These are phyloP conservation scores for Linnemannia schmuckeri DNA, from an alignment of 192 early-diverging fungal species.

Conservation along the genomic window DNA sequence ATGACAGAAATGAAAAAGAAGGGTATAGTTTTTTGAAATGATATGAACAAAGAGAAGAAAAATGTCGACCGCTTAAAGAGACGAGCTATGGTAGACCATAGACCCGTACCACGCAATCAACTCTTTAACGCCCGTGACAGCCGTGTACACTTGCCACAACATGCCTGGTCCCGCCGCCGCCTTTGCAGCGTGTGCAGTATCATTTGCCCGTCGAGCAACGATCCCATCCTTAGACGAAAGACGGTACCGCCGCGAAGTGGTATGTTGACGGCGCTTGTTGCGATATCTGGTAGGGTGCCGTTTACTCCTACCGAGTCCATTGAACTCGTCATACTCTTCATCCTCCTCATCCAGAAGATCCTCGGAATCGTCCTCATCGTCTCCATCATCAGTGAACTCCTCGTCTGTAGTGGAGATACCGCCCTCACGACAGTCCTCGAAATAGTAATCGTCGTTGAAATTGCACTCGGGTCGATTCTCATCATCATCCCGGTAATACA, in stretches of 20 bases:
- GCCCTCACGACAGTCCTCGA: conserved; percentile 28
- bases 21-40: neutral
- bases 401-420: neutral
- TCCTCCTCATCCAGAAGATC: neutral
- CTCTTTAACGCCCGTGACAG: conserved; percentile 48
- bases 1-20: neutral
- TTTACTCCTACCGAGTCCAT: conserved; percentile 1
- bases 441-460: conserved; percentile 24
- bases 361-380: conserved; percentile 15
- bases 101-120: conserved; percentile 54
- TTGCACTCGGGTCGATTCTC: conserved; percentile 7
- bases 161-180: neutral
- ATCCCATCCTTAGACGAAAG: conserved; percentile 30
- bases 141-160: conserved; percentile 54
- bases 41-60: neutral
- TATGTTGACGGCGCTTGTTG: neutral
- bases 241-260: neutral
- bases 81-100: conserved; percentile 56
- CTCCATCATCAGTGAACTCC: conserved; percentile 4
- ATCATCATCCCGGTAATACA: conserved; percentile 5
- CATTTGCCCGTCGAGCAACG: conserved; percentile 6
- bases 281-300: neutral
- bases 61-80: conserved; percentile 16
- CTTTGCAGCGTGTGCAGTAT: neutral
- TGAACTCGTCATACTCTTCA: conserved; percentile 28